A percentile compares a stretch with the other conserved stretches of the same genome.
These are phyloP conservation scores for Marsdenia floribunda DNA, from an alignment of 257 asterid genomes.

Conservation along the genomic window DNA sequence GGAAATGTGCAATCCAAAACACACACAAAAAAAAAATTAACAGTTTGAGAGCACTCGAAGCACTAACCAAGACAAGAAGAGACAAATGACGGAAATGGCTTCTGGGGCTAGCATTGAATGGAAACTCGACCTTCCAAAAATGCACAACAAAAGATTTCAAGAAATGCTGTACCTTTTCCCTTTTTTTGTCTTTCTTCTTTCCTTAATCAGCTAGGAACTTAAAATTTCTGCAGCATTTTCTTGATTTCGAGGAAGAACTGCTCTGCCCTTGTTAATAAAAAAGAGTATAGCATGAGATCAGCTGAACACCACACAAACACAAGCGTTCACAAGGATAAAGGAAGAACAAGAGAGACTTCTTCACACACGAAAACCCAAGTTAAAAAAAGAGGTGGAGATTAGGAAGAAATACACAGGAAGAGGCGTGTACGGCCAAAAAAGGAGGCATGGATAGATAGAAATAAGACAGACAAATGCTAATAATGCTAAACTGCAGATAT, in stretches of 20 bases:
- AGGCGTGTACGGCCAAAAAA: slow-evolving; percentile 13
- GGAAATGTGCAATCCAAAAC: background rate
- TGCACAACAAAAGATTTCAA: background rate
- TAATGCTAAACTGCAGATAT: slow-evolving; percentile 9
- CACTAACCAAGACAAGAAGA: background rate
- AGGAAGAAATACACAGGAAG: background rate
- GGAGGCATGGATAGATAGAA: background rate
- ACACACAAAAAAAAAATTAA: background rate
- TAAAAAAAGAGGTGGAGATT: background rate
- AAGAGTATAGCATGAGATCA: background rate
- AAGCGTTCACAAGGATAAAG: background rate
- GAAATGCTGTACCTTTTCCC: background rate
- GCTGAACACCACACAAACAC: background rate
- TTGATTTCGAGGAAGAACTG: slow-evolving; percentile 1
- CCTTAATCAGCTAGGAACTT: background rate
- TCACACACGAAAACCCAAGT: background rate
- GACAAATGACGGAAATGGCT: background rate
- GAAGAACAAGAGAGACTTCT: background rate
- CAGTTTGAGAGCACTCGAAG: background rate
- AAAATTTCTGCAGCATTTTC: slow-evolving; percentile 15
- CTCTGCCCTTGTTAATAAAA: background rate
- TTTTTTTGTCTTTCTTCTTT: background rate
- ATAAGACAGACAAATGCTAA: background rate
- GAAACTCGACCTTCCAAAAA: background rate
- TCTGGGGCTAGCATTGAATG: background rate